phyloP scores from a whole-genome alignment of 345 rosid species.

The Brassica nigra region DNA sequence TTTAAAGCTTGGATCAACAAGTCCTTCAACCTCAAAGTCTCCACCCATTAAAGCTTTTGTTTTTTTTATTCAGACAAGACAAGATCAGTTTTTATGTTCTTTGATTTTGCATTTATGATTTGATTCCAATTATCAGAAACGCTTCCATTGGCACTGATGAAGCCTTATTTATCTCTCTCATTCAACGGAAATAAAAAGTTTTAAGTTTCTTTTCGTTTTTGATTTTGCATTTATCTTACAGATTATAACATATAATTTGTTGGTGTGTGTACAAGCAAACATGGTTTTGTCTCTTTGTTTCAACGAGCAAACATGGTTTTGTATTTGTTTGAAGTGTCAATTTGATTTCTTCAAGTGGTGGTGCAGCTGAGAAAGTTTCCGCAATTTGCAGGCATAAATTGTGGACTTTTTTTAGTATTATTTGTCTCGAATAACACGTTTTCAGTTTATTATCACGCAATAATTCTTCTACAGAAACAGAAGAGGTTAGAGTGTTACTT shows the following conservation, averaged over 20 bases:
- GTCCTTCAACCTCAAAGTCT: constrained; percentile 72
- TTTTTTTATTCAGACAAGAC: background rate
- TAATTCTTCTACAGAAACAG: background rate
- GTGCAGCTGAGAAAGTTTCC: background rate
- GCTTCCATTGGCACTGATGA: constrained; percentile 12
- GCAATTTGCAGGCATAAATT: background rate
- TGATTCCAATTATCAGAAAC: constrained; percentile 10
- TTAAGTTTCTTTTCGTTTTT: background rate
- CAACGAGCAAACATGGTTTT: background rate
- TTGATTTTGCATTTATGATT: background rate
- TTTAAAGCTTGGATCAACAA: constrained; percentile 94
- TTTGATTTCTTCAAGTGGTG: background rate
- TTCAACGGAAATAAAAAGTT: constrained; percentile 12
- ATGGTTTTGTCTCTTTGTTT: background rate
- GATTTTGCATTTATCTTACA: background rate
- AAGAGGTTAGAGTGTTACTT: background rate
- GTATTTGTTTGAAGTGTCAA: background rate
- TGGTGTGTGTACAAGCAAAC: background rate
- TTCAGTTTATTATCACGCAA: background rate
- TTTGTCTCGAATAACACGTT: constrained; percentile 16
- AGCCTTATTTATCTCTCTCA: background rate
- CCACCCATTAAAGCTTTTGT: constrained; percentile 51
- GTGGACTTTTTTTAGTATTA: constrained; percentile 8
- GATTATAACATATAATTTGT: background rate
- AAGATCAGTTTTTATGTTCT: constrained; percentile 2